These are phyloP conservation scores for Pleochaeta shiraiana DNA, from an alignment of 2,329 filamentous ascomycete species.

Conservation along the genomic window DNA sequence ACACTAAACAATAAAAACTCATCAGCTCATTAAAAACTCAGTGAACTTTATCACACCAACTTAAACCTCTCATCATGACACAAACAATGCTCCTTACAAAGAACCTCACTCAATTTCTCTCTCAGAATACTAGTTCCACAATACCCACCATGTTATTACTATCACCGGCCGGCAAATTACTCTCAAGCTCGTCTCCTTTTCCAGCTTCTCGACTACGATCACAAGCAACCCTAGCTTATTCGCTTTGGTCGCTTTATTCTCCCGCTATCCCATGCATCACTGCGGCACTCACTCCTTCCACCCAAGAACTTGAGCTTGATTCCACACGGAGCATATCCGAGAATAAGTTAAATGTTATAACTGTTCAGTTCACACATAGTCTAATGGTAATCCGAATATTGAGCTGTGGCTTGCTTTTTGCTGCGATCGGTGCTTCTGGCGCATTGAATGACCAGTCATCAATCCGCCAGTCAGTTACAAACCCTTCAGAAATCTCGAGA, in stretches of 20 bases:
- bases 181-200: conserved; percentile 35
- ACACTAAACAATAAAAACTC: no score
- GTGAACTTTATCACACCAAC: no score
- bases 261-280: conserved; percentile 20
- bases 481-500: conserved; percentile 10
- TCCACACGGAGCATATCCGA: conserved; percentile 6
- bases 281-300: conserved; percentile 21
- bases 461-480: conserved; percentile 6
- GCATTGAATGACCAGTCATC: not conserved
- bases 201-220: conserved; percentile 35
- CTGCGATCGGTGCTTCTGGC: conserved; percentile 30
- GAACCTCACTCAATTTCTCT: conserved; percentile 38
- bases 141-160: conserved; percentile 38
- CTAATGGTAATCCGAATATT: conserved; percentile 35
- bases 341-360: conserved; percentile 11
- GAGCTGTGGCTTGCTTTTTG: conserved; percentile 36
- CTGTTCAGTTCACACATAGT: conserved; percentile 30
- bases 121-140: conserved; percentile 30
- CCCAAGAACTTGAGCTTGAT: conserved; percentile 6
- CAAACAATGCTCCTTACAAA: conserved; percentile 34
- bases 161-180: conserved; percentile 37
- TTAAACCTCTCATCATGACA: conserved; percentile 7
- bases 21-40: no score
- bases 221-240: conserved; percentile 40
- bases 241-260: conserved; percentile 36